These are phyloP conservation scores for Paralagenidium karlingii DNA, from an alignment of 352 stramenopile genomes.

Conservation along the genomic window DNA sequence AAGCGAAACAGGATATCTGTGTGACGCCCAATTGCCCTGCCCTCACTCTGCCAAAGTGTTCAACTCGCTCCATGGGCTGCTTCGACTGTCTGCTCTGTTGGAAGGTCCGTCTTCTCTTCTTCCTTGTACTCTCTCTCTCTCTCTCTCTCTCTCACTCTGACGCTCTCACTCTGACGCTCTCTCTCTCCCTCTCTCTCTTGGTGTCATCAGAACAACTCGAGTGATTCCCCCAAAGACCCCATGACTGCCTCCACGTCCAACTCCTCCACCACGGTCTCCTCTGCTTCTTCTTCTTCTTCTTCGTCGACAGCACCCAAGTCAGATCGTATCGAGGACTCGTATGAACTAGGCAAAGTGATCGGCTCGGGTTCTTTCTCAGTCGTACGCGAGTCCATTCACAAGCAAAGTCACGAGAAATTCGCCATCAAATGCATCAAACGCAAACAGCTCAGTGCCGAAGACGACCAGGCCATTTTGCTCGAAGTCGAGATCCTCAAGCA, in stretches of 20 bases:
- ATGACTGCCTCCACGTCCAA: neutral
- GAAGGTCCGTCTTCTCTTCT: conserved; percentile 14
- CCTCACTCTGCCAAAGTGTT: too few species aligned
- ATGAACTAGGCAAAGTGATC: conserved; percentile 70
- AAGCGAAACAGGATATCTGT: too few species aligned
- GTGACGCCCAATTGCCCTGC: too few species aligned
- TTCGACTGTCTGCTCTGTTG: conserved; percentile 48
- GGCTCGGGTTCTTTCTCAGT: conserved; percentile 85
- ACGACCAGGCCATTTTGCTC: conserved; percentile 64
- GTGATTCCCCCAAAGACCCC: too few species aligned
- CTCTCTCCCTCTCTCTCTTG: too few species aligned
- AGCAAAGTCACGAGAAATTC: conserved; percentile 64
- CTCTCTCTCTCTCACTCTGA: neutral
- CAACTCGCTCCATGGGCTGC: conserved; percentile 30
- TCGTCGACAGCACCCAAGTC: conserved; percentile 3
- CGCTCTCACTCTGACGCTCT: too few species aligned
- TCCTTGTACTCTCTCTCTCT: neutral
- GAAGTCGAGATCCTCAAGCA: conserved; percentile 73
- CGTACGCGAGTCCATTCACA: conserved; percentile 74
- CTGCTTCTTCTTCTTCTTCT: conserved; percentile 1
- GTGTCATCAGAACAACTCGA: too few species aligned
- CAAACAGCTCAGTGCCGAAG: conserved; percentile 49
- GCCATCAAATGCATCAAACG: conserved; percentile 86
- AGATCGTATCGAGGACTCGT: conserved; percentile 23
- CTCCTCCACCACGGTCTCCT: neutral